phyloP scores from a whole-genome alignment of 768 basidiomycete species.

The Xerocomellus dryophilus region DNA sequence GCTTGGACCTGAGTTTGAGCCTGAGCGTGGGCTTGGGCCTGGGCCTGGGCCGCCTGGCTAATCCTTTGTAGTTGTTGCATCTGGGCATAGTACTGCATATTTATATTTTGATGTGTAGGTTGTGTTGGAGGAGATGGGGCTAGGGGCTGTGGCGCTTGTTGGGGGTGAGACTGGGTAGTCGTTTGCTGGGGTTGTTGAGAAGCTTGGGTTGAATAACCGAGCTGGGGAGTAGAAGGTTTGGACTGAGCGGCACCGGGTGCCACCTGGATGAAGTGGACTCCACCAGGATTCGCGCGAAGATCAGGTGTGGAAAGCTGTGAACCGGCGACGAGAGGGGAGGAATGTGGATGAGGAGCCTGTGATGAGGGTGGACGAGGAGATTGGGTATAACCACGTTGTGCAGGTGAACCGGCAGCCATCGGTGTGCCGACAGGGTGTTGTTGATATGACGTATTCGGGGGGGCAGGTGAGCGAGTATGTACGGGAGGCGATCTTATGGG shows the following conservation, averaged over 20 bases:
- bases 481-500: conserved; percentile 31
- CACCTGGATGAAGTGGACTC: conserved; percentile 29
- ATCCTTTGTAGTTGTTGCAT: conserved; percentile 18
- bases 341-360: conserved; percentile 28
- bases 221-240: conserved; percentile 32
- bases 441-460: conserved; percentile 21
- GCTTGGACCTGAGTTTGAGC: conserved; percentile 22
- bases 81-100: conserved; percentile 20
- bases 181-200: conserved; percentile 21
- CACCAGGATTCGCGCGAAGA: conserved; percentile 21
- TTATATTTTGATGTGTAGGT: conserved; percentile 14
- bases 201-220: conserved; percentile 21
- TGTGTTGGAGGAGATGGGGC: conserved; percentile 20
- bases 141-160: conserved; percentile 23
- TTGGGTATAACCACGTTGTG: conserved; percentile 34
- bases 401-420: conserved; percentile 27
- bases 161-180: conserved; percentile 22
- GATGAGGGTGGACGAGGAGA: conserved; percentile 35
- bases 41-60: conserved; percentile 25
- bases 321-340: conserved; percentile 30
- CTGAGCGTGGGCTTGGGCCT: conserved; percentile 18
- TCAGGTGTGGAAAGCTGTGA: conserved; percentile 28
- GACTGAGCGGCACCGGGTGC: conserved; percentile 20
- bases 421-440: conserved; percentile 18
- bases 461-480: conserved; percentile 28